Evolutionary conservation across 306 rosid genomes (phyloP), one percentile per base, ranked within the genome.

Genomic region (Luffa acutangula): DNA sequence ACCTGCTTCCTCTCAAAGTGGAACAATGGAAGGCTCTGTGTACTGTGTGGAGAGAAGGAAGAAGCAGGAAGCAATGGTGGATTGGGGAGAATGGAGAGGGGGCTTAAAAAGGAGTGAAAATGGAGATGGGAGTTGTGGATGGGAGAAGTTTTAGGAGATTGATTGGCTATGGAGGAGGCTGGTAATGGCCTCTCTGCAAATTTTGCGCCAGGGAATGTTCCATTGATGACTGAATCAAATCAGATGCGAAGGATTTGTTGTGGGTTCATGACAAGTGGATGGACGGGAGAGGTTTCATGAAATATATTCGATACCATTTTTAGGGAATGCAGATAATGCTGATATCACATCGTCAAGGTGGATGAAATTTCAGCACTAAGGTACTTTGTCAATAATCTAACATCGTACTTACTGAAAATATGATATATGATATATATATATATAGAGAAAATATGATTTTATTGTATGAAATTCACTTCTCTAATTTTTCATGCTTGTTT

Each of bases 1-100:
- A n/a, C 76, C 79, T 46, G 64, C 82, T 82, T 72, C 81, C 85
- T 72, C 79, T 78, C 1, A 1, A 14, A 6, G 43, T 3, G 60
- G 21, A 72, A 72, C 48, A 66, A 9, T 39, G 31, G 49, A 37
- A 37, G 13, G 46, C 1, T 65, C 3, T 65, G 73, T 65, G 73
- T 6, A 7, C 2, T 63, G 73, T 65, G 43, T 3, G 8, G 12
- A 7, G 21, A 73, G 43, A 25, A 72, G 41, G 39, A 25, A 72
- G 9, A 12, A 42, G 75, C 21, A 70, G 45, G 7, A 51, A 33
- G 12, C 1, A 33, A 25, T 71, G 76, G 7, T 0, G 31, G 17
- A 4, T 14, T 72, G 42, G 11, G 53, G 58, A 14, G 0, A 5
- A 25, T 48, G 58, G 77, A 25, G 59, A 45, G 5, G 58, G 49